Evolutionary conservation across 257 asterid species (phyloP).

Genomic region (Solanum neorickii): DNA sequence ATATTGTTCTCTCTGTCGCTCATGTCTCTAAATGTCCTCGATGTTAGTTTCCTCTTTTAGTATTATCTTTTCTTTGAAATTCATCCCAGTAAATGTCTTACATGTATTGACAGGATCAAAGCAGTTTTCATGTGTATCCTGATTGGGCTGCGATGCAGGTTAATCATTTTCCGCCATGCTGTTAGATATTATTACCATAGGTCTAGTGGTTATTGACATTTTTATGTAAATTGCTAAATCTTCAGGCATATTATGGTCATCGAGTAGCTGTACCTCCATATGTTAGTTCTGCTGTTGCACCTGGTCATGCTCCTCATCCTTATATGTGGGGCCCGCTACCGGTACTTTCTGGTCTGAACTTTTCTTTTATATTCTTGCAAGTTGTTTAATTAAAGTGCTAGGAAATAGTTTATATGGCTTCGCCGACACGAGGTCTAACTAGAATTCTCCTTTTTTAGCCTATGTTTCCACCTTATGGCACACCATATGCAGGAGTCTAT

Average conservation of each 20-base stretch:
- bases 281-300: slow-evolving; percentile 59
- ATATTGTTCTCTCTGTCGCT: not conserved
- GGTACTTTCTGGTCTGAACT: slow-evolving; percentile 26
- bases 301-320: slow-evolving; percentile 72
- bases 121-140: slow-evolving; percentile 55
- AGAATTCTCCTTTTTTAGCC: slow-evolving; percentile 30
- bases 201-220: not conserved
- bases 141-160: slow-evolving; percentile 99
- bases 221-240: not conserved
- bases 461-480: slow-evolving; percentile 80
- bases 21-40: not conserved
- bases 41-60: not conserved
- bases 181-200: not conserved
- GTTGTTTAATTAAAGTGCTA: not conserved
- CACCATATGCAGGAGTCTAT: slow-evolving; percentile 77
- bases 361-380: not conserved
- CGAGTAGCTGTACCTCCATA: slow-evolving; percentile 87
- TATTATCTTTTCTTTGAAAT: not conserved
- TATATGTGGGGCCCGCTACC: slow-evolving; percentile 88
- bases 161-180: not conserved
- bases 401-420: not conserved
- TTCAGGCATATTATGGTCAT: slow-evolving; percentile 84
- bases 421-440: not conserved
- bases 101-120: slow-evolving; percentile 58
- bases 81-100: not conserved